Evolutionary conservation across 352 stramenopile species (phyloP).

Genomic region (Phytophthora parvispora): DNA sequence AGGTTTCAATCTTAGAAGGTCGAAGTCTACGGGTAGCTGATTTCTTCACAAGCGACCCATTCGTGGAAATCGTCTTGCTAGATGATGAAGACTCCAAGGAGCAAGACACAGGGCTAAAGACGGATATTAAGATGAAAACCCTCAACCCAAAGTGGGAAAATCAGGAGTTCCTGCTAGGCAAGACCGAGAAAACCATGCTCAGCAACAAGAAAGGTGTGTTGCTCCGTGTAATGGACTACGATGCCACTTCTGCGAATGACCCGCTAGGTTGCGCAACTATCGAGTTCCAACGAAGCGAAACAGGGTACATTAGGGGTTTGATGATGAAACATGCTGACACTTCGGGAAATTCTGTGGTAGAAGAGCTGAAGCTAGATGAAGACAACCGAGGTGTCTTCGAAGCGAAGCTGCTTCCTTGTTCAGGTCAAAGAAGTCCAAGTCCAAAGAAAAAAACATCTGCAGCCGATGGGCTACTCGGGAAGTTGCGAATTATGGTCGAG

Average conservation of each 20-base stretch:
- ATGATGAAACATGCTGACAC: conserved; percentile 56
- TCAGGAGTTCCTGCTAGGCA: conserved; percentile 73
- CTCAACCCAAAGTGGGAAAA: conserved; percentile 80
- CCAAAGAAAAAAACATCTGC: conserved; percentile 51
- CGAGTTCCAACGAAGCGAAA: conserved; percentile 67
- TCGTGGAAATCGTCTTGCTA: conserved; percentile 67
- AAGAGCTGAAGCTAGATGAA: conserved; percentile 51
- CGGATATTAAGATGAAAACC: conserved; percentile 72
- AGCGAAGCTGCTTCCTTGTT: conserved; percentile 57
- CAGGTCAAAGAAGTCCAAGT: conserved; percentile 38
- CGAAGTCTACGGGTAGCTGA: conserved; percentile 63
- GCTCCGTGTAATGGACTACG: conserved; percentile 70
- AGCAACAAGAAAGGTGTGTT: conserved; percentile 71
- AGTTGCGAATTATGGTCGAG: conserved; percentile 62
- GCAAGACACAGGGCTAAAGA: conserved; percentile 68
- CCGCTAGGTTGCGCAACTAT: conserved; percentile 62
- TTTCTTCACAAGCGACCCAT: conserved; percentile 63
- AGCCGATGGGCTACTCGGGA: conserved; percentile 60
- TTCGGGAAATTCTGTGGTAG: conserved; percentile 32
- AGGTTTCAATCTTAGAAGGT: conserved; percentile 66
- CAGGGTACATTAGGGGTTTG: conserved; percentile 55
- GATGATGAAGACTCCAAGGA: conserved; percentile 57
- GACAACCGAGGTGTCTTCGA: conserved; percentile 53
- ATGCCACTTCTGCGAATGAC: conserved; percentile 59
- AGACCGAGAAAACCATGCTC: conserved; percentile 55